Evolutionary conservation across 83 land plant genomes (phyloP).

Genomic region (Diphasiastrum complanatum): DNA sequence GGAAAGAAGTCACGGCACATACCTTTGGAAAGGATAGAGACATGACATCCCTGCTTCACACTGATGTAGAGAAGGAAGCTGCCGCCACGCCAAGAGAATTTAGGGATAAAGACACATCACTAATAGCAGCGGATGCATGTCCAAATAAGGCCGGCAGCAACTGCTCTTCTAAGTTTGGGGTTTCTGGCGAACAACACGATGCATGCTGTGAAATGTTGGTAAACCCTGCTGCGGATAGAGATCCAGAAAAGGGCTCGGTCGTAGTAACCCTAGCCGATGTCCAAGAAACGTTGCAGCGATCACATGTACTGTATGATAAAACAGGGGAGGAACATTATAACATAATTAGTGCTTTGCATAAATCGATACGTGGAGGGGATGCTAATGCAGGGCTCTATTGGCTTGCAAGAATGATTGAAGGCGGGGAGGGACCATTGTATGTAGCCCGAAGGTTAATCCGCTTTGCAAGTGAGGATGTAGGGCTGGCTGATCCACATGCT

Average conservation of each 20-base stretch:
- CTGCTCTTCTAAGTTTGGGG: too few relatives aligned
- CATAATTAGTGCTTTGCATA: conserved; percentile 86
- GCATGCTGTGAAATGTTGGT: too few relatives aligned
- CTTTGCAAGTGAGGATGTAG: conserved; percentile 81
- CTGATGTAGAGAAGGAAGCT: conserved; percentile 3
- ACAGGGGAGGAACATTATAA: conserved; percentile 96
- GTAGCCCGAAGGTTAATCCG: conserved; percentile 74
- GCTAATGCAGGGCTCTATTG: conserved; percentile 86
- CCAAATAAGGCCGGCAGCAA: too few relatives aligned
- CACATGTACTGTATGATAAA: conserved; percentile 75
- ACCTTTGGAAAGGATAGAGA: conserved; percentile 5
- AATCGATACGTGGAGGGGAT: conserved; percentile 88
- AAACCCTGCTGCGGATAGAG: too few relatives aligned
- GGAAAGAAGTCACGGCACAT: conserved; percentile 32
- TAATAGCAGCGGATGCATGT: too few relatives aligned
- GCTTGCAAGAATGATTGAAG: conserved; percentile 91
- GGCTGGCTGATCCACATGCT: conserved; percentile 81
- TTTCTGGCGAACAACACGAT: too few relatives aligned
- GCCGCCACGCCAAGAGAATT: too few relatives aligned
- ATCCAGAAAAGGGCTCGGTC: too few relatives aligned
- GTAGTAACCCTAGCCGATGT: conserved; percentile 46
- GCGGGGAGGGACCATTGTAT: conserved; percentile 86
- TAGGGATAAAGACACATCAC: too few relatives aligned
- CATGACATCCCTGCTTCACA: not conserved
- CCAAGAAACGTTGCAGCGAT: conserved; percentile 73